A percentile compares a stretch with the other conserved stretches of the same genome.
Evolutionary conservation across 495 filamentous ascomycete genomes (phyloP).

Genomic region (Daldinia vernicosa): DNA sequence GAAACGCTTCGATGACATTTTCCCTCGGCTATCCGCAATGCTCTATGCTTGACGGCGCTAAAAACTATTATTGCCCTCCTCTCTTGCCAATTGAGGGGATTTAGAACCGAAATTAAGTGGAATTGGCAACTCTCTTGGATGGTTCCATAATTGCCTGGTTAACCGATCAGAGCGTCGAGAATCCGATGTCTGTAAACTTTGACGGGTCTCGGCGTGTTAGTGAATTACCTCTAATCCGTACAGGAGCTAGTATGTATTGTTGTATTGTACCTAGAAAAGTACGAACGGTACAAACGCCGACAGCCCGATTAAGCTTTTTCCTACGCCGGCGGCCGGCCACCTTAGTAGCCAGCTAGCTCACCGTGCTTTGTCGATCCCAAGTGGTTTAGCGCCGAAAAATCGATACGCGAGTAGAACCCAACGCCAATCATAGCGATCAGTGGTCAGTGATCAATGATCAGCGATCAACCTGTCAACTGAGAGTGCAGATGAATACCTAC

Average conservation of each 20-base stretch:
- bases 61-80: neutral
- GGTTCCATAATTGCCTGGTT: slow-evolving; percentile 10
- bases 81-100: neutral
- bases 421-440: slow-evolving; percentile 27
- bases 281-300: slow-evolving; percentile 6
- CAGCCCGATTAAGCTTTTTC: neutral
- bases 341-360: slow-evolving; percentile 7
- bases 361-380: slow-evolving; percentile 9
- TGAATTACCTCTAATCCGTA: neutral
- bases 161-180: neutral
- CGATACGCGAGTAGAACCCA: slow-evolving; percentile 39
- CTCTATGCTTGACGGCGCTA: slow-evolving; percentile 5
- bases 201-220: neutral
- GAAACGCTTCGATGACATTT: slow-evolving; percentile 30
- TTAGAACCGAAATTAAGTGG: slow-evolving; percentile 6
- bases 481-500: slow-evolving; percentile 14
- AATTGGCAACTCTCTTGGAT: neutral
- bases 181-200: neutral
- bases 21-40: neutral
- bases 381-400: slow-evolving; percentile 24
- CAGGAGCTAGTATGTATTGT: no score
- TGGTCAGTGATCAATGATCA: neutral
- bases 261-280: neutral
- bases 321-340: neutral
- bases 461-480: slow-evolving; percentile 9